These are phyloP conservation scores for Bimuria novae-zelandiae DNA, from an alignment of 2,329 filamentous ascomycete species.

Conservation along the genomic window DNA sequence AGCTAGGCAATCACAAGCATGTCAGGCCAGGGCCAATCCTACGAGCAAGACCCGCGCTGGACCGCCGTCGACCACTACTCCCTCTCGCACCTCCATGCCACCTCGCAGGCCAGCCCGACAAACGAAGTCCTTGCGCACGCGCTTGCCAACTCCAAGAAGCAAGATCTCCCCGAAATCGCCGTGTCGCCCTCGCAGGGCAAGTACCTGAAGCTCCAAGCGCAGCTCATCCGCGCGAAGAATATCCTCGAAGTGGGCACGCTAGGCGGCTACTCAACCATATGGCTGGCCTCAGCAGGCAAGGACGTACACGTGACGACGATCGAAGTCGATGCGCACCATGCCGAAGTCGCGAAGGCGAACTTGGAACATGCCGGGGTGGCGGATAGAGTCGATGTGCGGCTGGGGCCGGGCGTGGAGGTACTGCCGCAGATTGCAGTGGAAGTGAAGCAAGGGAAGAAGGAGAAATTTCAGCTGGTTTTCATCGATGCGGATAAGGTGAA, in stretches of 20 bases:
- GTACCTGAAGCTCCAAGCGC: slow-evolving; percentile 40
- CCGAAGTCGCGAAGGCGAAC: slow-evolving; percentile 55
- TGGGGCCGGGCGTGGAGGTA: slow-evolving; percentile 53
- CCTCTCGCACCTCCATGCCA: slow-evolving; percentile 41
- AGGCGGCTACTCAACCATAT: slow-evolving; percentile 60
- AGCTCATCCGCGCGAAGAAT: slow-evolving; percentile 31
- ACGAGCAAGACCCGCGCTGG: slow-evolving; percentile 44
- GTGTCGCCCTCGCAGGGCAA: slow-evolving; percentile 42
- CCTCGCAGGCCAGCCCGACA: slow-evolving; percentile 26
- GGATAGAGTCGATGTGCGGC: slow-evolving; percentile 50
- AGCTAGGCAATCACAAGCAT: slow-evolving; percentile 8
- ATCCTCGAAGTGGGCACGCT: slow-evolving; percentile 61
- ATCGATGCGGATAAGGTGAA: slow-evolving; percentile 59
- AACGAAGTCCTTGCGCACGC: slow-evolving; percentile 31
- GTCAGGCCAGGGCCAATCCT: slow-evolving; percentile 22
- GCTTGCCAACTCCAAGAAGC: slow-evolving; percentile 21
- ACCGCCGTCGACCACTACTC: slow-evolving; percentile 47
- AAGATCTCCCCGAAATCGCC: slow-evolving; percentile 42
- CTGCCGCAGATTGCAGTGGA: slow-evolving; percentile 49
- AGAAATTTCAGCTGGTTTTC: slow-evolving; percentile 57
- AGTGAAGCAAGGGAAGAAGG: slow-evolving; percentile 44
- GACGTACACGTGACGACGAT: slow-evolving; percentile 55
- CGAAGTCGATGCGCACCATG: slow-evolving; percentile 54
- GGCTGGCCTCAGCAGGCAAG: slow-evolving; percentile 51
- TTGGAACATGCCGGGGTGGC: slow-evolving; percentile 47